These are phyloP conservation scores for Selaginella moellendorffii DNA, from an alignment of 75 land plant genomes.

Conservation along the genomic window DNA sequence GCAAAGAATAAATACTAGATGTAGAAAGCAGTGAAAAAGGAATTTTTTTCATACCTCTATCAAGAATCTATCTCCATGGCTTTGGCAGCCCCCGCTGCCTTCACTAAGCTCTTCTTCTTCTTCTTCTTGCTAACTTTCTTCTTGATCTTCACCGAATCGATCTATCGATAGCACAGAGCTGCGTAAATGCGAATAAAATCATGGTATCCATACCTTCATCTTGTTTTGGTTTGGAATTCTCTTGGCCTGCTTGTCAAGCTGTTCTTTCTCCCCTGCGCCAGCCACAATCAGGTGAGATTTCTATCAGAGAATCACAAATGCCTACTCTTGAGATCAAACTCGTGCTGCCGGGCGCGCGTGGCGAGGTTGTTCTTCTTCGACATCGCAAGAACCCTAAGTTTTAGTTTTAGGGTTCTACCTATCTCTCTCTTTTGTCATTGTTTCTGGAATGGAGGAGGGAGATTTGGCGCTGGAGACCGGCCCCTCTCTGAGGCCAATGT, in stretches of 20 bases:
- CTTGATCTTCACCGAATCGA: background rate
- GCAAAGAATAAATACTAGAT: no score
- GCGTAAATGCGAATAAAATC: background rate
- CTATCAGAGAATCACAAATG: no score
- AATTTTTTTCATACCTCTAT: background rate
- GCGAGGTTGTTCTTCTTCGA: background rate
- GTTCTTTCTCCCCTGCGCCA: background rate
- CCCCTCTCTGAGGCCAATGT: background rate
- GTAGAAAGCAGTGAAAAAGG: no score
- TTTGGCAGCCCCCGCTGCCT: background rate
- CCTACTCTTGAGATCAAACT: background rate
- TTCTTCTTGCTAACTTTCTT: background rate
- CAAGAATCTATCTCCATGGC: background rate
- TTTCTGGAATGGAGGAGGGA: background rate
- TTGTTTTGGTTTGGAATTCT: background rate
- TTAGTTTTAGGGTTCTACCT: conserved; percentile 1
- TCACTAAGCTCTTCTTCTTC: background rate
- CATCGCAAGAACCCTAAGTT: no score
- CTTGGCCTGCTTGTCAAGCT: background rate
- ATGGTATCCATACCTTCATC: background rate
- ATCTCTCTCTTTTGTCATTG: no score
- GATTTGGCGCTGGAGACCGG: background rate
- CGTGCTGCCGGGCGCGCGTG: background rate
- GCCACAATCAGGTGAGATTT: background rate
- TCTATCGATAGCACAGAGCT: background rate